Evolutionary conservation across 257 asterid species (phyloP).

Genomic region (Solanum sparsipilum): DNA sequence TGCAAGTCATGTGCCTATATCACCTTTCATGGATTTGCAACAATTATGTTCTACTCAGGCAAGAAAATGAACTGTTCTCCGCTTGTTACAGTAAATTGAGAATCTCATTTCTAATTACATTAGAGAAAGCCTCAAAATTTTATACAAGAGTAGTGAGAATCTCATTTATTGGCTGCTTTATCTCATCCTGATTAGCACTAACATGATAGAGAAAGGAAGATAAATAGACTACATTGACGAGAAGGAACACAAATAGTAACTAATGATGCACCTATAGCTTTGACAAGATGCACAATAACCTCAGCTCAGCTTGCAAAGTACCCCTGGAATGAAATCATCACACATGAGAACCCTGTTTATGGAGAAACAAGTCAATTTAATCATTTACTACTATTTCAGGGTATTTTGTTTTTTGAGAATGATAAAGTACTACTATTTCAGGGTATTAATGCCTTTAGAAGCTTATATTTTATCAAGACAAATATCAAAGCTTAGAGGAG

Average conservation of each 20-base stretch:
- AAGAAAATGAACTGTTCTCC: not conserved
- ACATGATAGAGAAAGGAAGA: not conserved
- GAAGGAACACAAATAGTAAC: not conserved
- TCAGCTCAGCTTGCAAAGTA: slow-evolving; percentile 48
- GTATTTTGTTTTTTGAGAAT: too few species aligned
- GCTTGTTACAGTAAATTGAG: not conserved
- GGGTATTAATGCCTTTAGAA: not conserved
- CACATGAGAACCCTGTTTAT: slow-evolving; percentile 56
- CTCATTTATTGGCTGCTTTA: not conserved
- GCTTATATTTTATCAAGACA: not conserved
- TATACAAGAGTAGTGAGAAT: not conserved
- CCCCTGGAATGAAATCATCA: slow-evolving; percentile 42
- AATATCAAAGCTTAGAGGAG: not conserved
- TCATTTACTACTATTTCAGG: not conserved
- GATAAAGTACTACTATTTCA: not conserved
- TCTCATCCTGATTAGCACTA: not conserved
- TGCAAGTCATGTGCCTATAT: not conserved
- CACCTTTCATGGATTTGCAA: not conserved
- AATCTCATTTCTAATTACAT: not conserved
- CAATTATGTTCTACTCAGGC: not conserved
- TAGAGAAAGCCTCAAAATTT: not conserved
- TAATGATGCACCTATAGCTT: slow-evolving; percentile 66
- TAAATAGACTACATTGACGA: not conserved
- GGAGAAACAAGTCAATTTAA: not conserved
- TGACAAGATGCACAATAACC: slow-evolving; percentile 59